Base-by-base conservation (phyloP, 2,329 filamentous ascomycete species). In the Pseudogymnoascus sp. region DNA sequence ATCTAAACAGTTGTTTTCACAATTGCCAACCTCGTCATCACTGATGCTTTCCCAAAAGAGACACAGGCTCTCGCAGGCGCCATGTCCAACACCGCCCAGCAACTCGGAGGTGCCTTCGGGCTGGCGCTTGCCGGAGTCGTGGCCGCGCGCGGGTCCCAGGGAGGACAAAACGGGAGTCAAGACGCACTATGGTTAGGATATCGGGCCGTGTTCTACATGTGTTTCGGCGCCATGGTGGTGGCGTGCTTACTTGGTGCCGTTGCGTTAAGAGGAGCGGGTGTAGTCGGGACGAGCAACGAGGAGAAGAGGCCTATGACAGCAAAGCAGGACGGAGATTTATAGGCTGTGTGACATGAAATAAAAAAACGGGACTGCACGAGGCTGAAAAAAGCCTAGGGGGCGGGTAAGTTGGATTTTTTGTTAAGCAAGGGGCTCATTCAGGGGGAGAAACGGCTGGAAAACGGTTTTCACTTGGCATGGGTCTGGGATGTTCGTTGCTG, bases 11-110 rank as follows among this genome's bases (percentile, higher is more conserved):
- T 37, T 39, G 57, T 61, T 13, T 61, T 61, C 28, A 61, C 57
- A 23, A 39, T 61, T 14, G 57, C 57, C 57, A 61, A 61, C n/a
- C 57, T 61, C 16, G 21, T 61, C 31, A 61, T 37, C 3, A 61
- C 57, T 7, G 57, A 61, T 39, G 57, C 36, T 19, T 61, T 61
- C 16, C 57, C 57, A 61, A 39, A 61, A 19, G 31, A 61, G 16
- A 61, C 57, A 36, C 57, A 61, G 36, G 57, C 57, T 14, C 57
- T 61, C 25, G 57, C 57, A 36, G 57, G 57, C 57, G 57, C 57
- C 4, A 61, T 61, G 31, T 61, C 36, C 57, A 36, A 61, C 21
- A 61, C 57, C 0, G 57, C 36, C 57, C 36, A 36, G 31, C 57
- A 61, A 31, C 36, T 61, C n/a, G 57, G 57, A 6, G 31, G 31